Conservation (phyloP, 768 basidiomycete genomes). For the Suillus fuscotomentosus region DNA sequence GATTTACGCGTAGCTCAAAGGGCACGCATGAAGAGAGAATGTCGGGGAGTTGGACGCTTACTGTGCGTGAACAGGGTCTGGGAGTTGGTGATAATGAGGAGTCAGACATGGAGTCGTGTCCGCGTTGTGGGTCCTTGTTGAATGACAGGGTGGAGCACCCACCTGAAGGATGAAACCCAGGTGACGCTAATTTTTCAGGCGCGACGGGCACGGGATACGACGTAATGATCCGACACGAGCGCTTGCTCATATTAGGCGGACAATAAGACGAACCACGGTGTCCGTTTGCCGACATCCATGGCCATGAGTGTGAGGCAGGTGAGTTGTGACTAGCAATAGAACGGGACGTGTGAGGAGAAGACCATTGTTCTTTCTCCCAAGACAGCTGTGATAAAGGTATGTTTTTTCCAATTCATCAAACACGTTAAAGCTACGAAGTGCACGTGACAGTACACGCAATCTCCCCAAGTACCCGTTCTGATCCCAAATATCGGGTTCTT, state of each 20-base stretch:
- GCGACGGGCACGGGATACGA: neutral
- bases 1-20: slow-evolving; percentile 28
- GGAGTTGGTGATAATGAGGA: neutral
- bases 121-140: neutral
- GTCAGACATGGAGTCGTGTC: neutral
- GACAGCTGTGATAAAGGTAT: neutral
- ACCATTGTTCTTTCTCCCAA: neutral
- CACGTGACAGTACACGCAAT: neutral
- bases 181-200: neutral
- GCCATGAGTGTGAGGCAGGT: neutral
- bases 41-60: slow-evolving; percentile 31
- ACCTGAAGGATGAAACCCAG: neutral
- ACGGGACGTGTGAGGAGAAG: neutral
- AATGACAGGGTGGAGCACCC: no score
- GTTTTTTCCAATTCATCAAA: neutral
- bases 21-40: slow-evolving; percentile 21
- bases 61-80: slow-evolving; percentile 4
- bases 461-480: no score
- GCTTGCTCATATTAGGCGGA: neutral
- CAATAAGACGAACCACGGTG: neutral
- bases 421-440: neutral
- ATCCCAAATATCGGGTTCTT: no score
- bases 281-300: neutral
- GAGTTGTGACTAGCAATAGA: no score
- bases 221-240: neutral